Evolutionary conservation across 306 rosid species (phyloP).

Genomic region (Cucurbita pepo): DNA sequence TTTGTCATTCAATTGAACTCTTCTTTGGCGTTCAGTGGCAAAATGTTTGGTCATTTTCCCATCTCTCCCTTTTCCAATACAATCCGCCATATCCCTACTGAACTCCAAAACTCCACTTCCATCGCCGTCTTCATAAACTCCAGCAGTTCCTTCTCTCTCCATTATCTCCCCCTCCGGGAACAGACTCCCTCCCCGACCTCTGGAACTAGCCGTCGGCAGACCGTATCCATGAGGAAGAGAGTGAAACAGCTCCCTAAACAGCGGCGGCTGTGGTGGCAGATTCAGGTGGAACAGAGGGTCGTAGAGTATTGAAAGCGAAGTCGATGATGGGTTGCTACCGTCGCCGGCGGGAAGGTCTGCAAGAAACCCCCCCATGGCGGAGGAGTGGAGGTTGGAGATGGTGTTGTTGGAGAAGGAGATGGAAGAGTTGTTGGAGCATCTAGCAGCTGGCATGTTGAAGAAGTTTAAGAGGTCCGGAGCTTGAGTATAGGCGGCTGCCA

Average conservation of each 20-base stretch:
- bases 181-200: constrained; percentile 24
- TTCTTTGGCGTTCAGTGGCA: constrained; percentile 42
- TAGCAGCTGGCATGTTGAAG: constrained; percentile 37
- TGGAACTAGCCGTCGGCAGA: constrained; percentile 30
- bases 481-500: constrained; percentile 17
- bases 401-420: constrained; percentile 27
- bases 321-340: background rate
- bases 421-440: constrained; percentile 39
- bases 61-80: constrained; percentile 27
- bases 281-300: constrained; percentile 65
- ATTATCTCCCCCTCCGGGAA: constrained; percentile 31
- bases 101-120: constrained; percentile 64
- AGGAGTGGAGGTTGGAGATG: constrained; percentile 10
- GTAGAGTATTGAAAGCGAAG: constrained; percentile 3
- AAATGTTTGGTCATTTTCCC: constrained; percentile 33
- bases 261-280: constrained; percentile 83
- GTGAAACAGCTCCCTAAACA: constrained; percentile 49
- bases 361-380: constrained; percentile 21
- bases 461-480: constrained; percentile 64
- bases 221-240: constrained; percentile 58
- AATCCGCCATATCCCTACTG: constrained; percentile 20
- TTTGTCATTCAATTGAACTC: constrained; percentile 37
- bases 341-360: constrained; percentile 35
- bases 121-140: constrained; percentile 31
- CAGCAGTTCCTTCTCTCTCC: constrained; percentile 37